Base-by-base conservation (phyloP, 208 protist genomes). In the Borovskyia barvae region DNA sequence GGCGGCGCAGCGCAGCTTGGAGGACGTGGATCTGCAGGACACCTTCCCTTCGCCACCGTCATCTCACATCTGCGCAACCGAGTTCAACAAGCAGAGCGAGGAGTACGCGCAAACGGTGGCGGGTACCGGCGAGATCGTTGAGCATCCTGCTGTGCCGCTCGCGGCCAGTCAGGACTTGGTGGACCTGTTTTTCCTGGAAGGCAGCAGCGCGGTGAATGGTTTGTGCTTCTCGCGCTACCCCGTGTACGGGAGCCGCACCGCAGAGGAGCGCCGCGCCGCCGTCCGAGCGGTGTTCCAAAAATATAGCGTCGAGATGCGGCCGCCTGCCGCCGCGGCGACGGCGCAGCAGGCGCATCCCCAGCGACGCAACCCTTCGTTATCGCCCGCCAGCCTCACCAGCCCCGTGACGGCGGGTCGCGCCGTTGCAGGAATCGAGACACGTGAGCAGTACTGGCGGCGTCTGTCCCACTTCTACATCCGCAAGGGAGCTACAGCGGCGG, bases 361-460 rank as follows among this genome's bases (percentile, higher is more conserved):
- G 14, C 37, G 40, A n/a, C 37, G 29, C 11, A 45, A 24, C 29
- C 45, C 53, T 29, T 26, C 42, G 3, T 19, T 54, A 5, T 12
- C 51, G 1, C 41, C 39, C n/a, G 47, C 43, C 53, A 3, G 39
- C 17, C 8, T 22, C 7, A 46, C 54, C 29, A 29, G 4, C 8
- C 25, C n/a, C 29, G 20, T 37, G 30, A n/a, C n/a, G n/a, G n/a
- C n/a, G n/a, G n/a, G n/a, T n/a, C 24, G 29, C 47, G 26, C 30
- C 37, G 20, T 17, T 29, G 53, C 17, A 37, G n/a, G n/a, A n/a
- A 28, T 60, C 19, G 69, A 78, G 71, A 67, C 71, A 29, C 71
- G 71, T 4, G 75, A 82, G 51, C 66, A 77, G 65, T 82, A 77
- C 63, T 77, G 70, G 71, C 69, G 75, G 19, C 75, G 75, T 11